Conservation (phyloP, 306 rosid genomes). For the Trichosanthes truncata region DNA sequence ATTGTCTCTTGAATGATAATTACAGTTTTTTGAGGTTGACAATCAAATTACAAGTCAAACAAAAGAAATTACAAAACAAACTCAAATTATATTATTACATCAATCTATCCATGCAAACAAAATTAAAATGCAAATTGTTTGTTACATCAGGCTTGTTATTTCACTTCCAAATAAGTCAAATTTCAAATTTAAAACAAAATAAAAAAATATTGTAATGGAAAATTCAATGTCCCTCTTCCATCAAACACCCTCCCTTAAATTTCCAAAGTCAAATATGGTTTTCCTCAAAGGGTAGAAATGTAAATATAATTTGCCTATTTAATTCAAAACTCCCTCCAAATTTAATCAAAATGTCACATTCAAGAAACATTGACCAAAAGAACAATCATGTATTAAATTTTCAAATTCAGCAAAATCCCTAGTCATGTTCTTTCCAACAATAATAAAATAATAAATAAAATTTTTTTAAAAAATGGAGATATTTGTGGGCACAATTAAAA, state of each 20-base stretch:
- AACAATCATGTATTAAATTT: background rate
- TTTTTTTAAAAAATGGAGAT: no score
- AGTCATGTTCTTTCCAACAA: background rate
- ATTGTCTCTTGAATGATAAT: no score
- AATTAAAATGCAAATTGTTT: background rate
- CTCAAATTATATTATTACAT: background rate
- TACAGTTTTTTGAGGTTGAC: no score
- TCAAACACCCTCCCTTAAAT: background rate
- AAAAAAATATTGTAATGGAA: background rate
- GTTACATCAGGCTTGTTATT: background rate
- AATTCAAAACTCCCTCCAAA: conserved; percentile 7
- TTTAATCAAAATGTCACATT: background rate
- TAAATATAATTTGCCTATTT: background rate
- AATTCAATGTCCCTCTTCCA: background rate
- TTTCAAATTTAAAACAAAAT: background rate
- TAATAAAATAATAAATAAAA: background rate
- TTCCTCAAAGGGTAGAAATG: background rate
- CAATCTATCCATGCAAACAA: background rate
- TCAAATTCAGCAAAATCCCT: background rate
- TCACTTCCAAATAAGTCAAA: background rate
- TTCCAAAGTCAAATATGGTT: background rate
- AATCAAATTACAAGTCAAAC: no score
- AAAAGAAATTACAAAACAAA: background rate
- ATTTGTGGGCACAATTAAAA: background rate
- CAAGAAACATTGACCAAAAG: background rate